Evolutionary conservation across 1,284 basidiomycete genomes (phyloP).

Genomic region (Leccinum solheimii): DNA sequence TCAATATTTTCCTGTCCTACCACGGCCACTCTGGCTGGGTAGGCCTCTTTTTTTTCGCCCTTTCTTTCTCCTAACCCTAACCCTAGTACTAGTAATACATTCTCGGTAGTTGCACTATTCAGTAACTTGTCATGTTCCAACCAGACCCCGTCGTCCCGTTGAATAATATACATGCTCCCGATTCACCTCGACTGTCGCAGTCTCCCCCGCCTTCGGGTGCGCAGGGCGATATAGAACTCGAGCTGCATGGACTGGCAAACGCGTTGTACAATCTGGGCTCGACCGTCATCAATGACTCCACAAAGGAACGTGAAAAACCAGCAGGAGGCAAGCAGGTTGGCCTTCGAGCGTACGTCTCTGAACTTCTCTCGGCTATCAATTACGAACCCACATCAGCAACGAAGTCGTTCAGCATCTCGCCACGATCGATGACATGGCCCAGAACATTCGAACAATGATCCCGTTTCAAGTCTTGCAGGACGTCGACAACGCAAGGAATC

Average conservation of each 20-base stretch:
- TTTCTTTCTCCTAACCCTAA: not conserved
- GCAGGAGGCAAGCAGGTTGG: constrained; percentile 70
- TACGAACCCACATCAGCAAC: constrained; percentile 46
- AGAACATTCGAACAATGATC: constrained; percentile 59
- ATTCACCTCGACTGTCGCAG: constrained; percentile 69
- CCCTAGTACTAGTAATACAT: not conserved
- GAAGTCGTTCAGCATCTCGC: constrained; percentile 66
- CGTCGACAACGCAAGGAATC: constrained; percentile 77
- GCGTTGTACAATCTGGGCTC: constrained; percentile 76
- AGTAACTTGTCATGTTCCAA: constrained; percentile 33
- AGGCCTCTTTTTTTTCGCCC: constrained; percentile 21
- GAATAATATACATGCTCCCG: constrained; percentile 47
- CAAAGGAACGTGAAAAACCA: constrained; percentile 70
- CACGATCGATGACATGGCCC: constrained; percentile 64
- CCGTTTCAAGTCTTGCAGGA: constrained; percentile 72
- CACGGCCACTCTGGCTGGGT: constrained; percentile 40
- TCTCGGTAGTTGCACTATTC: not conserved
- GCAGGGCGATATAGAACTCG: constrained; percentile 75
- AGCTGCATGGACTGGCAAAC: constrained; percentile 69
- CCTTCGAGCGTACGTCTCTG: constrained; percentile 53
- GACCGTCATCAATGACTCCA: constrained; percentile 74
- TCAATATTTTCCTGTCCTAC: constrained; percentile 35
- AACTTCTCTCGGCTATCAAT: not conserved
- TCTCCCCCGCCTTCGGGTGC: constrained; percentile 65
- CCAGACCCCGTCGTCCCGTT: not conserved